These are phyloP conservation scores for Neurospora cerealis DNA, from an alignment of 495 filamentous ascomycete species.

Conservation along the genomic window DNA sequence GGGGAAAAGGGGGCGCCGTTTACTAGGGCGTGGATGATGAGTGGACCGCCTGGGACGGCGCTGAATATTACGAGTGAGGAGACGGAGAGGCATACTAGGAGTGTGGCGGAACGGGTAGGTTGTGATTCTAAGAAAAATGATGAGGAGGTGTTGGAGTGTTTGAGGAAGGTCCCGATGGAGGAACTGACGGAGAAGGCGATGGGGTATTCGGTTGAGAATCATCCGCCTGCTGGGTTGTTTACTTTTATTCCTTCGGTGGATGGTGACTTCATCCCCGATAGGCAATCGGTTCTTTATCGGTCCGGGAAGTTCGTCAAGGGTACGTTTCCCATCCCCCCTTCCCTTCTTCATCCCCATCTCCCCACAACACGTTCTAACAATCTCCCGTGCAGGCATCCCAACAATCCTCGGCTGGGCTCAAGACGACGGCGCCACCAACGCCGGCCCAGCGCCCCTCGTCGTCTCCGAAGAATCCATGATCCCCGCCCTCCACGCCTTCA, in stretches of 20 bases:
- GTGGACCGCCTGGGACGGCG: slow-evolving; percentile 31
- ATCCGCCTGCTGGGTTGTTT: slow-evolving; percentile 12
- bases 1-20: slow-evolving; percentile 25
- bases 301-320: slow-evolving; percentile 20
- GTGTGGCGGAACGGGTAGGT: slow-evolving; percentile 17
- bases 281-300: slow-evolving; percentile 10
- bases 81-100: slow-evolving; percentile 24
- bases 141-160: slow-evolving; percentile 21
- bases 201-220: slow-evolving; percentile 14
- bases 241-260: slow-evolving; percentile 23
- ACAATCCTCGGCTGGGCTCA: slow-evolving; percentile 22
- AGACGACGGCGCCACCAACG: slow-evolving; percentile 20
- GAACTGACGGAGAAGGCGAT: slow-evolving; percentile 18
- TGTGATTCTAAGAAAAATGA: slow-evolving; percentile 3
- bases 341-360: neutral
- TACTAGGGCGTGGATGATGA: slow-evolving; percentile 30
- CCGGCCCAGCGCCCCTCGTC: slow-evolving; percentile 8
- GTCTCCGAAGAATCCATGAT: slow-evolving; percentile 14
- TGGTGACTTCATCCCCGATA: slow-evolving; percentile 20
- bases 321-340: neutral
- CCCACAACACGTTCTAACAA: neutral
- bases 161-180: slow-evolving; percentile 21
- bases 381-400: slow-evolving; percentile 10
- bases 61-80: slow-evolving; percentile 29
- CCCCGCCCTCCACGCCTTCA: slow-evolving; percentile 2